Evolutionary conservation across 345 rosid species (phyloP).

Genomic region (Jatropha curcas): DNA sequence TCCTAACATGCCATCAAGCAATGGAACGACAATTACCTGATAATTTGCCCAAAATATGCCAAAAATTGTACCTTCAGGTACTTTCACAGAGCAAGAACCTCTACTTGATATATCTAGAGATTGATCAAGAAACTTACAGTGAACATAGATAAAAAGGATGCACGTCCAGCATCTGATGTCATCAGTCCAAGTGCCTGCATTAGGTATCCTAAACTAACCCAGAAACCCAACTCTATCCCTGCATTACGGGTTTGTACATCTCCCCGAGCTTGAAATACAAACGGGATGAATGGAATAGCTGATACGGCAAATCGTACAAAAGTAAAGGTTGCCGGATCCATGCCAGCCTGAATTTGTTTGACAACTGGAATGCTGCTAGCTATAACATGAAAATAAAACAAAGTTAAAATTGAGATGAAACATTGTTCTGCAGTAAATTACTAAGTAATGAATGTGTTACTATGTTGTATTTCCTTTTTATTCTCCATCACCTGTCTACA

Average conservation of each 20-base stretch:
- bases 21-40: constrained; percentile 68
- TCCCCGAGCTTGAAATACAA: constrained; percentile 39
- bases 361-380: constrained; percentile 62
- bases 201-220: constrained; percentile 61
- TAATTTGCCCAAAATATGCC: constrained; percentile 21
- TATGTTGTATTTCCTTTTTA: too few species aligned
- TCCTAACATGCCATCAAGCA: constrained; percentile 74
- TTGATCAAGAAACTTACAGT: constrained; percentile 42
- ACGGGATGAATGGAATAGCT: constrained; percentile 57
- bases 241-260: constrained; percentile 50
- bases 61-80: constrained; percentile 17
- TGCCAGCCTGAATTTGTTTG: constrained; percentile 53
- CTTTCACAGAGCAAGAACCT: constrained; percentile 11
- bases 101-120: background rate
- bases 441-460: too few species aligned
- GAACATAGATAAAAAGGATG: constrained; percentile 52
- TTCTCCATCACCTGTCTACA: too few species aligned
- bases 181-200: constrained; percentile 57
- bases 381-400: constrained; percentile 28
- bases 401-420: background rate
- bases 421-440: background rate
- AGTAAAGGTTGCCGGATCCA: constrained; percentile 54
- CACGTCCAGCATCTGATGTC: constrained; percentile 65
- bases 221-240: constrained; percentile 65
- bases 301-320: constrained; percentile 52